Evolutionary conservation across 1,284 basidiomycete species (phyloP).

Genomic region (Ganoderma resinaceum): DNA sequence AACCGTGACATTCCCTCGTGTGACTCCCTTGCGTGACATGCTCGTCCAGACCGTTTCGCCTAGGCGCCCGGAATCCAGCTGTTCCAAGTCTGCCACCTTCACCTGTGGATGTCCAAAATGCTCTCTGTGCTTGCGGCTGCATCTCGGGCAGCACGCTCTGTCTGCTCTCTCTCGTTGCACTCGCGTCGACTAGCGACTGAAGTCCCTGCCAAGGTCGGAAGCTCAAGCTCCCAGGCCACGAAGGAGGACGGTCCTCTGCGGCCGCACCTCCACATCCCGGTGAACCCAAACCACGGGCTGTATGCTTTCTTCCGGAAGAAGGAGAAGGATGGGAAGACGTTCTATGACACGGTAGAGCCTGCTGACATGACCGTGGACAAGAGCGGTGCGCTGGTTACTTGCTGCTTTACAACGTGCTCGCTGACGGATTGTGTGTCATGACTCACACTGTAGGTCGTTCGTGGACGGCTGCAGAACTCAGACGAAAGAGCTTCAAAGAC

Average conservation of each 20-base stretch:
- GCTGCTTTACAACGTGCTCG: conserved; percentile 26
- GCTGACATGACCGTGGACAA: conserved; percentile 48
- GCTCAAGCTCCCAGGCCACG: conserved; percentile 12
- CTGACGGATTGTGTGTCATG: conserved; percentile 27
- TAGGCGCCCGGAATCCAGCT: conserved; percentile 11
- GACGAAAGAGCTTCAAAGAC: conserved; percentile 90
- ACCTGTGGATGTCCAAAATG: conserved; percentile 16
- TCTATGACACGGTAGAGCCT: conserved; percentile 53
- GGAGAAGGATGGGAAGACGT: conserved; percentile 43
- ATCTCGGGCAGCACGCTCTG: conserved; percentile 19
- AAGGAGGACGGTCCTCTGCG: conserved; percentile 41
- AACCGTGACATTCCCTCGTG: background rate
- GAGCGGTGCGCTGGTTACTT: conserved; percentile 40
- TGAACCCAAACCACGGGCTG: conserved; percentile 70
- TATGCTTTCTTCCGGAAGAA: conserved; percentile 77
- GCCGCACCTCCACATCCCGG: conserved; percentile 51
- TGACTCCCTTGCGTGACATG: background rate
- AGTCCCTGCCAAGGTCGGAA: conserved; percentile 12
- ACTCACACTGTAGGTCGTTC: conserved; percentile 63
- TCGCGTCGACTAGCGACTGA: conserved; percentile 28
- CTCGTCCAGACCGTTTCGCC: background rate
- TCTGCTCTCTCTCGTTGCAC: conserved; percentile 8
- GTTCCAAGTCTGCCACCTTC: background rate
- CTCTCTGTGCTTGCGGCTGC: conserved; percentile 13
- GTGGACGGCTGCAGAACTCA: conserved; percentile 86